Evolutionary conservation across 2,329 filamentous ascomycete genomes (phyloP).

Genomic region (Calonectria multiphialidica): DNA sequence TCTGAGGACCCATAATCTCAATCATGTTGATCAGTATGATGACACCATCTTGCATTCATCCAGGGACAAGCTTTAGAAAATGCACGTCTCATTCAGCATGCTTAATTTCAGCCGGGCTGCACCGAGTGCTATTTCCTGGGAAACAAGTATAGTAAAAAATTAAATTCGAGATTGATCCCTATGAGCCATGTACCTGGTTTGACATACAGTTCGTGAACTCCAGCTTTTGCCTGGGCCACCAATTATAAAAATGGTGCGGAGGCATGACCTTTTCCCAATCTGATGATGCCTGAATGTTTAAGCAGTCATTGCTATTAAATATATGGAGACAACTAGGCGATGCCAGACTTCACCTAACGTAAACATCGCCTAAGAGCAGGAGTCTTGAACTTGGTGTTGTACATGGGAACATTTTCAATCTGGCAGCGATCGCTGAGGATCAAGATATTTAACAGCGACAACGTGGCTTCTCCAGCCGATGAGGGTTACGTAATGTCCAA

Average conservation of each 20-base stretch:
- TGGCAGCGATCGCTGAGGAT: background rate
- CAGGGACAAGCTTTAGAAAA: too few species aligned
- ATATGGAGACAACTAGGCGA: background rate
- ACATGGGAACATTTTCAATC: background rate
- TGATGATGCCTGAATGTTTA: background rate
- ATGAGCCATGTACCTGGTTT: background rate
- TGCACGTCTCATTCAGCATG: too few species aligned
- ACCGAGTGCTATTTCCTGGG: too few species aligned
- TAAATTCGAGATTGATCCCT: background rate
- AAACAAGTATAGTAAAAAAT: too few species aligned
- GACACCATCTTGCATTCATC: too few species aligned
- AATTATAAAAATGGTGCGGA: background rate
- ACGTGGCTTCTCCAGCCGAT: background rate
- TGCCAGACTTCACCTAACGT: background rate
- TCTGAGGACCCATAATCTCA: too few species aligned
- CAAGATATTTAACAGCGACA: background rate
- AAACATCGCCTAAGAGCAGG: background rate
- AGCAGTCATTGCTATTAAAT: background rate
- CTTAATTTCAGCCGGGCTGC: too few species aligned
- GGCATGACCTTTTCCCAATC: background rate
- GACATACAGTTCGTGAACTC: background rate
- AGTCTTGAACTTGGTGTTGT: background rate
- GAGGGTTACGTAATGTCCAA: background rate
- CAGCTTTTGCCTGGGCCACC: background rate
- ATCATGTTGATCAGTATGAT: too few species aligned